Base-by-base conservation (phyloP, 2,329 filamentous ascomycete genomes). In the Aspergillus hiratsukae region DNA sequence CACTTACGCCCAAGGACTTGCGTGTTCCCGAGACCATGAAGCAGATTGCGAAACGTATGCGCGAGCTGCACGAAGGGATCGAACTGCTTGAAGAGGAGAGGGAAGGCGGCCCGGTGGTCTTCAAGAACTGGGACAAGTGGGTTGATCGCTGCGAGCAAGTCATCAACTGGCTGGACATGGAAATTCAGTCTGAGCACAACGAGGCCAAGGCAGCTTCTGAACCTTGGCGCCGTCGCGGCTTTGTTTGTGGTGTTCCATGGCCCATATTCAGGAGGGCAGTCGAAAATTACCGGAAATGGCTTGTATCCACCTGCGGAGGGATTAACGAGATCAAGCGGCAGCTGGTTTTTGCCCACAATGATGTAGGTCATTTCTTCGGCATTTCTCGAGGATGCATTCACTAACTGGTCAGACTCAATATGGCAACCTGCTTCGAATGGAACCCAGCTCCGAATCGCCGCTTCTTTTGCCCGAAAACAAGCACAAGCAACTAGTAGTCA, bases 41-140 rank as follows among this genome's bases (percentile, higher is more conserved):
- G 67, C 90, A 96, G 69, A 99, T 99, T 68, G 93, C 94, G 11
- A 97, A 97, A 79, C 89, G 94, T 51, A 96, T 99, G 91, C 84
- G 92, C 60, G 94, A 99, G 73, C 81, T 99, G 37, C 94, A 99
- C 67, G 90, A 96, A 52, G 94, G 94, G 0, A 88, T 99, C 59
- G 91, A 97, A 28, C 79, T 99, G 21, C 81, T 96, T 0, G 83
- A 87, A 1, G 80, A 86, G 37, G 94, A 99, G 74, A 83, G 86
- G 51, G 83, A 89, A 37, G 86, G 82, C 21, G 94, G 94, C 0
- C 89, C 94, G 0, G 87, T 86, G 54, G 88, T 96, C 10, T 96
- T 91, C 84, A 86, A 84, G 64, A 97, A 96, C 69, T 99, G 93
- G 93, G 91, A 97, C 71, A 89, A 88, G 69, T 97, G 92, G 92